Conservation (phyloP, 2,329 filamentous ascomycete species). For the Pyrenophora teres region DNA sequence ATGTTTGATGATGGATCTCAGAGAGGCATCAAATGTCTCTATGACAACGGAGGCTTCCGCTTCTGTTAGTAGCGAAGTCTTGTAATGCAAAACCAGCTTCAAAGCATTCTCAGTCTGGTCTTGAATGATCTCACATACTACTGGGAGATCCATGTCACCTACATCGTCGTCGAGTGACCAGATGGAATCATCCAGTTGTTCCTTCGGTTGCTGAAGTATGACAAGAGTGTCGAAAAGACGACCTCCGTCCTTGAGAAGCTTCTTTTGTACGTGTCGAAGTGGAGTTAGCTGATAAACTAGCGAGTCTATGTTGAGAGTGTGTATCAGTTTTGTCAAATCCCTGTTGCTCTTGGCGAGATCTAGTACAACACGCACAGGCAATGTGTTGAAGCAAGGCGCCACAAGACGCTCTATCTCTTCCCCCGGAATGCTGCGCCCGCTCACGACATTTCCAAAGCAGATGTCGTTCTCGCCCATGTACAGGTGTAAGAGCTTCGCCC, state of each 20-base stretch:
- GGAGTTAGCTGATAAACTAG: constrained; percentile 75
- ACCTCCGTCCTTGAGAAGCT: constrained; percentile 51
- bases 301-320: constrained; percentile 64
- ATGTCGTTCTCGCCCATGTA: constrained; percentile 65
- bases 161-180: constrained; percentile 58
- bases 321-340: constrained; percentile 64
- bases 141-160: constrained; percentile 72
- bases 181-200: constrained; percentile 52
- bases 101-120: constrained; percentile 58
- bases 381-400: constrained; percentile 91
- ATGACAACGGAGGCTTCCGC: constrained; percentile 33
- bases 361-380: constrained; percentile 70
- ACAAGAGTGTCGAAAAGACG: constrained; percentile 80
- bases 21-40: constrained; percentile 34
- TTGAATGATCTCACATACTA: constrained; percentile 77
- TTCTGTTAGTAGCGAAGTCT: constrained; percentile 33
- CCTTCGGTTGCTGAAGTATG: constrained; percentile 70
- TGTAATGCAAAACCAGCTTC: constrained; percentile 65
- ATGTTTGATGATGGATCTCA: constrained; percentile 31
- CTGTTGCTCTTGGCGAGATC: constrained; percentile 55
- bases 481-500: constrained; percentile 67
- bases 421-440: constrained; percentile 71
- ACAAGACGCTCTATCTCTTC: constrained; percentile 72
- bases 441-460: constrained; percentile 87
- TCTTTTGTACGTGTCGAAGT: constrained; percentile 70